A percentile compares a stretch with the other conserved stretches of the same genome.
phyloP scores from a whole-genome alignment of 305 asterid species.

The Fraxinus velutina region DNA sequence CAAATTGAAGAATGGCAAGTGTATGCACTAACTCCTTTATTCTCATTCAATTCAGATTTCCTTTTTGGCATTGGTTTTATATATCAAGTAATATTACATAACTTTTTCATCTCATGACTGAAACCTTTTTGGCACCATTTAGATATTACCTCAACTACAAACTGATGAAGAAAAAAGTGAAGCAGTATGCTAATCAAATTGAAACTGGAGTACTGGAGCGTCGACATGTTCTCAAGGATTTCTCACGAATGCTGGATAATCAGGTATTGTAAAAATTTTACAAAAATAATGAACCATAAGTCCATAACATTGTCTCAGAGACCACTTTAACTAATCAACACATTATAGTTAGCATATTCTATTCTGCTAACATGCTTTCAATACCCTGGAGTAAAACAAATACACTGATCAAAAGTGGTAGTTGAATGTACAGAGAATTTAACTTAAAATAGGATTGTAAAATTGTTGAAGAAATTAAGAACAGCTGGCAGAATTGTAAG shows the following conservation, averaged over 20 bases:
- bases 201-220: conserved; percentile 72
- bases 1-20: conserved; percentile 92
- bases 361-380: conserved; percentile 19
- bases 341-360: not conserved
- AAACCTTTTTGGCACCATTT: conserved; percentile 22
- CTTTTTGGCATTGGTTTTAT: not conserved
- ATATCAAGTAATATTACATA: not conserved
- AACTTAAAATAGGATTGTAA: not conserved
- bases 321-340: not conserved
- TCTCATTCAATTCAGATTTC: conserved; percentile 9
- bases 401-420: not conserved
- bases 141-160: conserved; percentile 98
- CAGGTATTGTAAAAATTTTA: conserved; percentile 48
- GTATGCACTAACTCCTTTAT: conserved; percentile 40
- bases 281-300: not conserved
- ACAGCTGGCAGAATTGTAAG: not conserved
- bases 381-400: conserved; percentile 11
- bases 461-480: not conserved
- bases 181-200: conserved; percentile 71
- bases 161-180: conserved; percentile 87
- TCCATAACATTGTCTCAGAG: not conserved
- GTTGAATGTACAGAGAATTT: not conserved
- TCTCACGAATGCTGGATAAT: conserved; percentile 85
- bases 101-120: conserved; percentile 15
- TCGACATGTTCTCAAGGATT: conserved; percentile 89